Conservation (phyloP, 495 filamentous ascomycete genomes). For the Cercophora scortea region DNA sequence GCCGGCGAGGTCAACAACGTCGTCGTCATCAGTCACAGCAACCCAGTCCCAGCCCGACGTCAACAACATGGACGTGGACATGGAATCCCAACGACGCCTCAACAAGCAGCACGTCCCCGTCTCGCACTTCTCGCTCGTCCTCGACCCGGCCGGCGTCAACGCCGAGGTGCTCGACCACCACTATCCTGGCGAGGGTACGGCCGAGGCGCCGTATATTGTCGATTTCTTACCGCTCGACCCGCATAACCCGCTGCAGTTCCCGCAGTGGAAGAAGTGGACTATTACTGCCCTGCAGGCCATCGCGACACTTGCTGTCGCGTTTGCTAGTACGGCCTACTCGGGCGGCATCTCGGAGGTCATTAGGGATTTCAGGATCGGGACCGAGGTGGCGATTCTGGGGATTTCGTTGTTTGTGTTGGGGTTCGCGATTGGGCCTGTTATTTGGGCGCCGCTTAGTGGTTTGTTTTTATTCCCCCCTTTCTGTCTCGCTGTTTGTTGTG, state of each 20-base stretch:
- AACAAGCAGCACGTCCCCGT: background rate
- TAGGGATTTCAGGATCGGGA: slow-evolving; percentile 48
- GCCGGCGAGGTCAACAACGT: background rate
- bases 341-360: slow-evolving; percentile 61
- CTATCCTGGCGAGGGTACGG: slow-evolving; percentile 64
- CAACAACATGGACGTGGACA: too few relatives aligned
- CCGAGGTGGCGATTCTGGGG: slow-evolving; percentile 56
- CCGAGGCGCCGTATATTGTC: slow-evolving; percentile 66
- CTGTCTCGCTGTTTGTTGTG: slow-evolving; percentile 11
- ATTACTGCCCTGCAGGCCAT: slow-evolving; percentile 57
- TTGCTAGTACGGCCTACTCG: slow-evolving; percentile 70
- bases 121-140: slow-evolving; percentile 16
- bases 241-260: slow-evolving; percentile 64
- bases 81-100: background rate
- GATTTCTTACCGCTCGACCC: slow-evolving; percentile 66
- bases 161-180: slow-evolving; percentile 44
- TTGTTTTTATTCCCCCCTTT: slow-evolving; percentile 7
- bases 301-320: slow-evolving; percentile 64
- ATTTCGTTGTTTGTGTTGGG: slow-evolving; percentile 70
- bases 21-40: background rate
- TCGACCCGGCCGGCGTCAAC: slow-evolving; percentile 32
- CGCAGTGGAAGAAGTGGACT: slow-evolving; percentile 57
- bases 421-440: slow-evolving; percentile 58
- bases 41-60: background rate
- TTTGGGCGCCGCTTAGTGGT: slow-evolving; percentile 54